phyloP scores from a whole-genome alignment of 2,329 filamentous ascomycete species.

The Aspergillus sp. region DNA sequence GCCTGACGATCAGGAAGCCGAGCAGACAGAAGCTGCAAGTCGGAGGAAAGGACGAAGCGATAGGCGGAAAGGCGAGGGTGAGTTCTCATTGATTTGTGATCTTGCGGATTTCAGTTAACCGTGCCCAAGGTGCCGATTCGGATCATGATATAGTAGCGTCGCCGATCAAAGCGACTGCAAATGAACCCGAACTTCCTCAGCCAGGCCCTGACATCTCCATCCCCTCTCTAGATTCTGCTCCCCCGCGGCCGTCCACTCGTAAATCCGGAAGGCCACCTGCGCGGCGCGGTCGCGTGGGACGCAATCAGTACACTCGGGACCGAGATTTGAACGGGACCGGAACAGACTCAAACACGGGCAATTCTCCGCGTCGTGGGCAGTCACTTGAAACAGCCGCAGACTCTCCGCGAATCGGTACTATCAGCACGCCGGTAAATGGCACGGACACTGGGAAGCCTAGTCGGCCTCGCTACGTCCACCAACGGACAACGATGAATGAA shows the following conservation, averaged over 20 bases:
- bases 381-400: conserved; percentile 40
- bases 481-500: conserved; percentile 75
- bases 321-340: conserved; percentile 62
- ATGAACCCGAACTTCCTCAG: conserved; percentile 40
- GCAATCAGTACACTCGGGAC: conserved; percentile 82
- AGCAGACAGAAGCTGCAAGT: conserved; percentile 70
- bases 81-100: conserved; percentile 15
- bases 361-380: conserved; percentile 43
- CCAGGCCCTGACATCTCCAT: conserved; percentile 45
- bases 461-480: conserved; percentile 59
- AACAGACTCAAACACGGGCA: conserved; percentile 33
- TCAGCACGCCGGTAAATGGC: conserved; percentile 55
- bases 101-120: conserved; percentile 29
- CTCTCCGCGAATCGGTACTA: conserved; percentile 37
- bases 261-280: conserved; percentile 65
- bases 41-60: conserved; percentile 82
- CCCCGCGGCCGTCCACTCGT: conserved; percentile 50
- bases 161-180: conserved; percentile 44
- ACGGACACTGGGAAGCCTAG: conserved; percentile 59
- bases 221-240: conserved; percentile 37
- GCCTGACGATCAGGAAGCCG: conserved; percentile 66
- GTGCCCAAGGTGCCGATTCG: conserved; percentile 57
- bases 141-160: conserved; percentile 68
- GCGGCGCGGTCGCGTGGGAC: conserved; percentile 64
- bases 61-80: conserved; percentile 78